phyloP scores from a whole-genome alignment of 1,284 basidiomycete genomes.

The Cronartium quercuum region DNA sequence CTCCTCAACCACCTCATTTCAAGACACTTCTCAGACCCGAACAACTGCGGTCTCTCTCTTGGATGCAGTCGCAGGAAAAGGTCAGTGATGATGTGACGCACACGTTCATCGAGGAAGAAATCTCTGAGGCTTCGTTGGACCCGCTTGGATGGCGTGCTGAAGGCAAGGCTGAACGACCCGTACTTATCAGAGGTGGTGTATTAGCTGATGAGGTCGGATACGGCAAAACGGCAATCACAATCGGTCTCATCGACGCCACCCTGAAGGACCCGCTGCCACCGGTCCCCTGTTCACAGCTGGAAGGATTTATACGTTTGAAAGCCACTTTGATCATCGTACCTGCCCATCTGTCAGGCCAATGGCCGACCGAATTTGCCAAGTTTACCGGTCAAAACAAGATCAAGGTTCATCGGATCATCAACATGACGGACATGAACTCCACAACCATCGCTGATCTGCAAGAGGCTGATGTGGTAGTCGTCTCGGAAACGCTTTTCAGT shows the following conservation, averaged over 20 bases:
- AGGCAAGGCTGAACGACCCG: slow-evolving; percentile 71
- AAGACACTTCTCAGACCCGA: slow-evolving; percentile 67
- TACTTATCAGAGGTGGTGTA: slow-evolving; percentile 76
- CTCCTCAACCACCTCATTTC: slow-evolving; percentile 73
- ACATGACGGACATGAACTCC: slow-evolving; percentile 65
- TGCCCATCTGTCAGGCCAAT: slow-evolving; percentile 79
- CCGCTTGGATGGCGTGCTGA: slow-evolving; percentile 88
- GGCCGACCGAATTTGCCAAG: slow-evolving; percentile 77
- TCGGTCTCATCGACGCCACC: slow-evolving; percentile 73
- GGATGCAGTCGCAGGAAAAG: slow-evolving; percentile 80
- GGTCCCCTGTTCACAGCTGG: slow-evolving; percentile 52
- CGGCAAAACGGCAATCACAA: slow-evolving; percentile 90
- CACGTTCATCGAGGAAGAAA: slow-evolving; percentile 82
- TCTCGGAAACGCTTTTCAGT: slow-evolving; percentile 78
- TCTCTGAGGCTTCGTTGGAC: slow-evolving; percentile 77
- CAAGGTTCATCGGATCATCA: slow-evolving; percentile 65
- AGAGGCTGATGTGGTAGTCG: slow-evolving; percentile 78
- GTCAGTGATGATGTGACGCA: slow-evolving; percentile 54
- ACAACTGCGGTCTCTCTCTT: slow-evolving; percentile 79
- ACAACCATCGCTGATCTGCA: slow-evolving; percentile 69
- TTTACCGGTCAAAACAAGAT: slow-evolving; percentile 62
- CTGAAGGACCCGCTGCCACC: slow-evolving; percentile 54
- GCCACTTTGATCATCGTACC: slow-evolving; percentile 82
- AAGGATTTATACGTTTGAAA: slow-evolving; percentile 66
- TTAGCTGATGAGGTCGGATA: slow-evolving; percentile 94